Percentiles rank a stretch among this genome's conserved stretches.
Conservation (phyloP, 225 moss, liverwort and hornwort genomes). For the Asterella californica region DNA sequence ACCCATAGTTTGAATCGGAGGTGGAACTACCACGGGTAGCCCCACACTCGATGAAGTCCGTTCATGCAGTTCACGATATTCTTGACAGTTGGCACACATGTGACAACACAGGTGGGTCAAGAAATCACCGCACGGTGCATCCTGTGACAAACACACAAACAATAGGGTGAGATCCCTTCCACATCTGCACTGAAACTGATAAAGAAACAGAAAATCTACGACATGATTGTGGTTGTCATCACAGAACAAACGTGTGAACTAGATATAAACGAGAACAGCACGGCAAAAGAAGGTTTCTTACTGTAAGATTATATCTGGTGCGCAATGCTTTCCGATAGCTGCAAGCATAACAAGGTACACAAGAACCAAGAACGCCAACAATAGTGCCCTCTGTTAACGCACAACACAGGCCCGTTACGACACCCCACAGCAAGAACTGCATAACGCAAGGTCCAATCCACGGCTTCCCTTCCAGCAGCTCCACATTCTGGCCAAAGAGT, state of each 20-base stretch:
- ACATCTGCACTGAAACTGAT: not conserved
- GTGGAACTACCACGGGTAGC: conserved; percentile 32
- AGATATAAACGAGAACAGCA: not conserved
- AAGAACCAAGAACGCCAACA: conserved; percentile 44
- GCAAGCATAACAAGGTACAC: conserved; percentile 58
- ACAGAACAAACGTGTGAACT: not conserved
- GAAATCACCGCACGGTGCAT: conserved; percentile 58
- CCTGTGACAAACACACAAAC: conserved; percentile 37
- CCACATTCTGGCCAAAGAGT: conserved; percentile 55
- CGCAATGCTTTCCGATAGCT: conserved; percentile 48
- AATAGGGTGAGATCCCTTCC: not conserved
- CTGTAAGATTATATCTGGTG: conserved; percentile 50
- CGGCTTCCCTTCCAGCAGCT: conserved; percentile 48
- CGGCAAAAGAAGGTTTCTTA: conserved; percentile 3
- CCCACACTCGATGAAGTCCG: conserved; percentile 25
- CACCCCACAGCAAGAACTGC: conserved; percentile 51
- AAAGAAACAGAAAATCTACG: not conserved
- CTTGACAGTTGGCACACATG: conserved; percentile 56
- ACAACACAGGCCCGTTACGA: conserved; percentile 40
- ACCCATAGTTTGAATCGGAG: conserved; percentile 46
- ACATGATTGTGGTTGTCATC: not conserved
- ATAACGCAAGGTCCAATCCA: conserved; percentile 50
- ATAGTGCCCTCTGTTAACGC: conserved; percentile 27
- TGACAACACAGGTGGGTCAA: conserved; percentile 57
- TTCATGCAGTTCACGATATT: conserved; percentile 47